Conservation (phyloP, 1,139 yeast species). For the Hemisphaericaspora xylofermentans region DNA sequence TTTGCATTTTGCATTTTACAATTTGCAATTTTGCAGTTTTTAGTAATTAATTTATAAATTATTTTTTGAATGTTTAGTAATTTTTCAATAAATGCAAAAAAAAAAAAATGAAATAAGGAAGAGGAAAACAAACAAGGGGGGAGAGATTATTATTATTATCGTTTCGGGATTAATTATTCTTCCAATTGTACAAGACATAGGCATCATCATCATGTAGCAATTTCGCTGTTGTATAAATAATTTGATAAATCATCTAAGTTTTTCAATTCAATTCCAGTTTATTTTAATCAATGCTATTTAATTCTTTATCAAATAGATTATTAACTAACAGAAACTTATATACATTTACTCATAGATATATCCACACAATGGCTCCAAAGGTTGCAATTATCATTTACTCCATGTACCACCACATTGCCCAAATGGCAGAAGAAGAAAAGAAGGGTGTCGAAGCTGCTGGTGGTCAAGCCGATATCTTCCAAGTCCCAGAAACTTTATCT, state of each 20-base stretch:
- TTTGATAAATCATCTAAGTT: not conserved
- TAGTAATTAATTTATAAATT: not conserved
- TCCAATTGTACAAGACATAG: too few species aligned
- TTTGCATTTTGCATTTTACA: not conserved
- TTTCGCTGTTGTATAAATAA: not conserved
- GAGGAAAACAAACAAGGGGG: too few species aligned
- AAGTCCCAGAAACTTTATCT: constrained; percentile 76
- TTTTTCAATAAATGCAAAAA: too few species aligned
- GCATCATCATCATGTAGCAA: too few species aligned
- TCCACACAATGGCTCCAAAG: constrained; percentile 29
- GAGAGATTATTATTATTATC: too few species aligned
- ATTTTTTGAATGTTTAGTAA: not conserved
- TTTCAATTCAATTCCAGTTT: too few species aligned
- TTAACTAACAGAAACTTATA: not conserved
- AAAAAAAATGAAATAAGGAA: too few species aligned
- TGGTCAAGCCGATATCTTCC: constrained; percentile 68
- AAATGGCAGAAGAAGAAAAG: constrained; percentile 66
- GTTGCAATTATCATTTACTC: constrained; percentile 73
- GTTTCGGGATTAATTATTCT: too few species aligned
- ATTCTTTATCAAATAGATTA: too few species aligned
- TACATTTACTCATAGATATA: not conserved
- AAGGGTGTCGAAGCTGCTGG: constrained; percentile 75
- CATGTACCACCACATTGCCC: constrained; percentile 74
- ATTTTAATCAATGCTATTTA: too few species aligned
- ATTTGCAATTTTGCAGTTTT: not conserved